Evolutionary conservation across 2,329 filamentous ascomycete species (phyloP), one percentile per base, ranked within the genome.

Genomic region (Lachnellula hyalina): DNA sequence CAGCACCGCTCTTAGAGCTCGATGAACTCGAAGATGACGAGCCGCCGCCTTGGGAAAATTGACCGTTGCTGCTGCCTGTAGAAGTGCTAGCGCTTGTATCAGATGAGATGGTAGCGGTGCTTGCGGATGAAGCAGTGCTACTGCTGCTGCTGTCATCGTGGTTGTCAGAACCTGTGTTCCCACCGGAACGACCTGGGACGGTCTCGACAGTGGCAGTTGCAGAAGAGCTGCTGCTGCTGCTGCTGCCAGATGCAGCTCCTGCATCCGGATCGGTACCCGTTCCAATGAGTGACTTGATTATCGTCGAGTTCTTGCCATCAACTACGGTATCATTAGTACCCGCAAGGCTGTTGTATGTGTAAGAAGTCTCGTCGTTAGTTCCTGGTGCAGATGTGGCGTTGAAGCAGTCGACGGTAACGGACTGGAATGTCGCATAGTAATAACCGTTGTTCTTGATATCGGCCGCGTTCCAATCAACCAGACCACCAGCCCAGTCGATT

Each of bases 401-500:
- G 77, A 89, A 97, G 84, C 94, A 99, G 63, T 91, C 75, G 36
- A 97, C 84, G n/a, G 77, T 80, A 56, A 99, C 83, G 52, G 91
- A 83, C 52, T 83, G 78, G 65, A 96, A 83, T 44, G 82, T 83
- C 52, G 91, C 88, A 70, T 87, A 96, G 78, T 94, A 96, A 78
- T 96, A 97, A 34, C 90, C 89, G 67, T 89, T 79, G 51, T 81
- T 80, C 74, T 90, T 77, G 78, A 97, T 93, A 72, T 95, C 89
- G 19, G 78, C 75, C 61, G 82, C 83, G 69, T 88, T 76, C 93
- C 94, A 99, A 77, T 96, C 81, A 61, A 99, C 93, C 51, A 81
- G 75, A 65, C 94, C 94, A 68, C 94, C 94, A 17, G 93, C 90
- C 94, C 94, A 99, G 52, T 85, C 79, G 61, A 96, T 82, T 35